phyloP scores from a whole-genome alignment of 228 moss, liverwort and hornwort genomes.

The Sphagnum magellanicum region DNA sequence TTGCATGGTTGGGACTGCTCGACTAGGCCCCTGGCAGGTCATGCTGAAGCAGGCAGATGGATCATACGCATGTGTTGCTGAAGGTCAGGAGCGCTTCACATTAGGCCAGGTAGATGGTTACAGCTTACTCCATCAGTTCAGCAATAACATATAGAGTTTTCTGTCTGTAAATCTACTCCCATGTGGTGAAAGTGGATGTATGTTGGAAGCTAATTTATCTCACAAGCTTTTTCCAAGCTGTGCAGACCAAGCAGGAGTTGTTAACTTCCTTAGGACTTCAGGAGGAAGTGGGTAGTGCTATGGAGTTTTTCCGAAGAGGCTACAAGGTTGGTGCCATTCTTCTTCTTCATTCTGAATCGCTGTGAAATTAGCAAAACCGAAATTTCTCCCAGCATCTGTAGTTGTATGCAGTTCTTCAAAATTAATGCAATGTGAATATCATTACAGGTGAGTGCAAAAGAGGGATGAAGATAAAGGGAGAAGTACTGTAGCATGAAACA shows the following conservation, averaged over 20 bases:
- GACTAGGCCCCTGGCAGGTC: conserved; percentile 53
- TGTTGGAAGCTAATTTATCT: neutral
- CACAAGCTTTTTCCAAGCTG: too few relatives aligned
- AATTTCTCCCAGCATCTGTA: neutral
- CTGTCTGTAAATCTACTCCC: neutral
- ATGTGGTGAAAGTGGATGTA: neutral
- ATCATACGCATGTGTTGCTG: conserved; percentile 84
- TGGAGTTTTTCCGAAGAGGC: conserved; percentile 85
- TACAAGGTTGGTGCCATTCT: conserved; percentile 40
- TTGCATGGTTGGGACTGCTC: neutral
- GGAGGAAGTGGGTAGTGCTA: conserved; percentile 72
- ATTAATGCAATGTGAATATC: neutral
- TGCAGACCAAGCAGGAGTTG: conserved; percentile 79
- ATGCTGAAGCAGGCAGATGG: conserved; percentile 92
- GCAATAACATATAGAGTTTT: neutral
- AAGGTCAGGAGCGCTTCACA: conserved; percentile 66
- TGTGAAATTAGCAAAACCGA: neutral
- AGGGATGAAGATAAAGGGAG: too few relatives aligned
- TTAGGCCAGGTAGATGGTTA: conserved; percentile 40
- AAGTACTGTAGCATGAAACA: too few relatives aligned
- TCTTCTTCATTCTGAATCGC: neutral
- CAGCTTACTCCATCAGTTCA: neutral
- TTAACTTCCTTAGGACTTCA: conserved; percentile 79
- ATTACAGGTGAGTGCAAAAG: neutral
- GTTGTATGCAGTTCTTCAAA: neutral